Base-by-base conservation (phyloP, 306 rosid genomes). In the Cajanus cajan region DNA sequence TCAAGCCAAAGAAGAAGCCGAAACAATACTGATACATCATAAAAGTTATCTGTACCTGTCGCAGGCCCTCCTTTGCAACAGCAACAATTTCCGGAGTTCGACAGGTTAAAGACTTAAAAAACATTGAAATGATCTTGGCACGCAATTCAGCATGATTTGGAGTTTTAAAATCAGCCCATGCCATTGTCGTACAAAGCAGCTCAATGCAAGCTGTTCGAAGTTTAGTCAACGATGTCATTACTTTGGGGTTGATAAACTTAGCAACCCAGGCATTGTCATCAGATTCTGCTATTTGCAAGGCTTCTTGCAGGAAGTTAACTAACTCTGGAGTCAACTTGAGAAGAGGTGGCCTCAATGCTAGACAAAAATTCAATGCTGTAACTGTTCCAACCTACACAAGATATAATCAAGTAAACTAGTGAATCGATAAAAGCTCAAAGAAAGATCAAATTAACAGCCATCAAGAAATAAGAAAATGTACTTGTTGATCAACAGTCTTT, bases 271-370 rank as follows among this genome's bases (percentile, higher is more conserved):
- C 94, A 87, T 87, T 89, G 73, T 96, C 98, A 82, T 96, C 99
- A 77, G 99, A 92, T 86, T 96, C 99, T 18, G 99, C 98, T 81
- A 93, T 96, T 79, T 90, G 94, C 86, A 96, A 87, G 51, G 99
- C 98, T 79, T 96, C 99, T 93, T 93, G 99, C 83, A 96, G 90
- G 85, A 96, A 96, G 83, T 83, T 96, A 74, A 96, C 93, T 59
- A 96, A 80, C 85, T 96, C 99, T 52, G 92, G 91, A 71, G 98
- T 96, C 92, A 93, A 83, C 89, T 96, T 96, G 85, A 96, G 90
- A 83, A 96, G 99, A 66, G 99, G 99, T 6, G 99, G 99, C 88
- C 99, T 89, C 88, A 96, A 86, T 73, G 98, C 98, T 82, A 96
- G 87, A 80, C 99, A 96, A 78, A 91, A 96, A 73, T 96, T 96